A percentile compares a stretch with the other conserved stretches of the same genome.
These are phyloP conservation scores for Picochlorum sp. DNA, from an alignment of 139 green algal genomes.

Conservation along the genomic window DNA sequence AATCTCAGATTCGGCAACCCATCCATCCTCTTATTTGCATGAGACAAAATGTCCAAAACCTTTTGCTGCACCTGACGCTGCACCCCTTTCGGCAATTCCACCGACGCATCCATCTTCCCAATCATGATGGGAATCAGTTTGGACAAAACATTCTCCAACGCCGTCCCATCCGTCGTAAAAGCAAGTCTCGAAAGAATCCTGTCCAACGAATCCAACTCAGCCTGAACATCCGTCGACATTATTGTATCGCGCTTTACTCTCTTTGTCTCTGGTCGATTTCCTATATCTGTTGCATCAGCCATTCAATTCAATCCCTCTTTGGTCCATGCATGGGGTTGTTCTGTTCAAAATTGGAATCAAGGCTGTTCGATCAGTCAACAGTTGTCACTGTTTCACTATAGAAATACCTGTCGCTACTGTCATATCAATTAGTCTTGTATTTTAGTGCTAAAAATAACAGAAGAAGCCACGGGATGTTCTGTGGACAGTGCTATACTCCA, in stretches of 20 bases:
- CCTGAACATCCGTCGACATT: slow-evolving; percentile 16
- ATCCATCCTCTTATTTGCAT: slow-evolving; percentile 86
- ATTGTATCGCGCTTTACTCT: neutral
- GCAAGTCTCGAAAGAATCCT: slow-evolving; percentile 66
- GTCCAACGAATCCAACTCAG: slow-evolving; percentile 65
- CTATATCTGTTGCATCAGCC: neutral
- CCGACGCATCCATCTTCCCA: slow-evolving; percentile 14
- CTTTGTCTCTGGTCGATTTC: neutral
- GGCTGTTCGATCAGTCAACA: too few relatives aligned
- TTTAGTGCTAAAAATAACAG: too few relatives aligned
- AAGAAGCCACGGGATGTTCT: too few relatives aligned
- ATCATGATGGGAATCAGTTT: slow-evolving; percentile 70
- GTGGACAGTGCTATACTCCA: too few relatives aligned
- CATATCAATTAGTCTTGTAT: too few relatives aligned
- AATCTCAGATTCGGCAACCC: slow-evolving; percentile 46
- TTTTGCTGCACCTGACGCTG: slow-evolving; percentile 22
- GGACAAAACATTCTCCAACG: slow-evolving; percentile 63
- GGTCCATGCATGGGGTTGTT: neutral
- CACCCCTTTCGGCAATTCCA: neutral
- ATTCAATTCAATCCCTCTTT: neutral
- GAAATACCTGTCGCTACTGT: too few relatives aligned
- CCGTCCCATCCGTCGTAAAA: slow-evolving; percentile 65
- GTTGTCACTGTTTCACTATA: too few relatives aligned
- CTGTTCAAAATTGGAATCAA: too few relatives aligned
- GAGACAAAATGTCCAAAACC: slow-evolving; percentile 79